Conservation (phyloP, 2,329 filamentous ascomycete genomes). For the Exophiala xenobiotica region DNA sequence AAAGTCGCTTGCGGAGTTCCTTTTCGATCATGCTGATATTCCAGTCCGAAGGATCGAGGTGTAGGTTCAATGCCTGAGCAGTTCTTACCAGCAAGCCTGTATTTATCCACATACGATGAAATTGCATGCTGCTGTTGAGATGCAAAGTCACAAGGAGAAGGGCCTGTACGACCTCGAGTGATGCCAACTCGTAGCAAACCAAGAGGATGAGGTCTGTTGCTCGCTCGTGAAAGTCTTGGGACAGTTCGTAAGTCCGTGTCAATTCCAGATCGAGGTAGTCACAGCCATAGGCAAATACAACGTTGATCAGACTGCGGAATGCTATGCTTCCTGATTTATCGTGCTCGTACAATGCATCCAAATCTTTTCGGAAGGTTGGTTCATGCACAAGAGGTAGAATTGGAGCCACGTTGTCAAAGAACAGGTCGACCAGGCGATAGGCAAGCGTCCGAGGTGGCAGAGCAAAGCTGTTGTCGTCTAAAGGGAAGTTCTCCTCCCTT, state of each 20-base stretch:
- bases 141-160: slow-evolving; percentile 7
- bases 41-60: slow-evolving; percentile 7
- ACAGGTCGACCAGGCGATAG: slow-evolving; percentile 3
- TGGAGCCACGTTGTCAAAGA: slow-evolving; percentile 1
- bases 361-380: slow-evolving; percentile 1
- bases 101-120: slow-evolving; percentile 8
- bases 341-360: background rate
- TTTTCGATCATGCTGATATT: slow-evolving; percentile 6
- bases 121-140: slow-evolving; percentile 10
- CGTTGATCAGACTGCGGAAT: slow-evolving; percentile 5
- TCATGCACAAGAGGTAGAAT: slow-evolving; percentile 3
- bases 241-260: background rate
- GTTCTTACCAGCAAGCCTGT: slow-evolving; percentile 5
- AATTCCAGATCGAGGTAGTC: background rate
- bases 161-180: slow-evolving; percentile 6
- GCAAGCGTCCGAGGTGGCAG: background rate
- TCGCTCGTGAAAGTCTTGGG: slow-evolving; percentile 4
- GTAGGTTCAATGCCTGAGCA: slow-evolving; percentile 4
- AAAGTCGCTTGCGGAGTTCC: slow-evolving; percentile 3
- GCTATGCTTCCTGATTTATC: background rate
- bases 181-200: slow-evolving; percentile 6
- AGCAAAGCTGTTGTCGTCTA: background rate
- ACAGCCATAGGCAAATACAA: slow-evolving; percentile 6
- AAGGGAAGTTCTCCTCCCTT: background rate
- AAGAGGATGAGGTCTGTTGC: slow-evolving; percentile 5